phyloP scores from a whole-genome alignment of 306 rosid genomes.

The Astragalus membranaceus region DNA sequence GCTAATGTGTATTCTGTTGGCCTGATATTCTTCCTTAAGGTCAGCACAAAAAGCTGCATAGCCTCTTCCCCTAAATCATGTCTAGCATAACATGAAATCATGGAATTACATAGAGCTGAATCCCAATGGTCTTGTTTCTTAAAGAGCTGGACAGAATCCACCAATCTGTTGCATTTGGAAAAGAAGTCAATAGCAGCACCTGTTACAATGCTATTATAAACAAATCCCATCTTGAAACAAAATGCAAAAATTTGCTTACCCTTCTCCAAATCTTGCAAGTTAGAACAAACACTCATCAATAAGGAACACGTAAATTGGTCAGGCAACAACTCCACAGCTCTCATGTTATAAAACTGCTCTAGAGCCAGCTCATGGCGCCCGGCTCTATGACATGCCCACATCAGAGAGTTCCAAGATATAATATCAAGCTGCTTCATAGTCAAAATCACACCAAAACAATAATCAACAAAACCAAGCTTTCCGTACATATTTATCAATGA shows the following conservation, averaged over 20 bases:
- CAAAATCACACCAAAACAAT: constrained; percentile 45
- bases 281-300: constrained; percentile 56
- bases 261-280: constrained; percentile 54
- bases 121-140: constrained; percentile 51
- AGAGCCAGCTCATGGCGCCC: constrained; percentile 54
- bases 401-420: constrained; percentile 79
- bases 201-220: constrained; percentile 61
- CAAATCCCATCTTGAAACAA: constrained; percentile 68
- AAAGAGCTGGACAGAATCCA: constrained; percentile 54
- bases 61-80: constrained; percentile 50
- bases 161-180: constrained; percentile 86
- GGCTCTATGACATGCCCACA: constrained; percentile 54
- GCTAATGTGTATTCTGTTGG: constrained; percentile 68
- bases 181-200: constrained; percentile 80
- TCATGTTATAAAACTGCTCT: constrained; percentile 48
- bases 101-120: constrained; percentile 57
- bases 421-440: constrained; percentile 57
- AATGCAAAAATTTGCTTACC: constrained; percentile 74
- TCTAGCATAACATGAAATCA: constrained; percentile 70
- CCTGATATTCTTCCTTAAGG: constrained; percentile 59
- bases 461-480: constrained; percentile 49
- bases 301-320: constrained; percentile 66
- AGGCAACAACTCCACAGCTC: constrained; percentile 34
- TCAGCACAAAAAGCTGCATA: constrained; percentile 42
- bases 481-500: constrained; percentile 79